Conservation (phyloP, 192 early-diverging fungal species). For the Backusella australiensis region DNA sequence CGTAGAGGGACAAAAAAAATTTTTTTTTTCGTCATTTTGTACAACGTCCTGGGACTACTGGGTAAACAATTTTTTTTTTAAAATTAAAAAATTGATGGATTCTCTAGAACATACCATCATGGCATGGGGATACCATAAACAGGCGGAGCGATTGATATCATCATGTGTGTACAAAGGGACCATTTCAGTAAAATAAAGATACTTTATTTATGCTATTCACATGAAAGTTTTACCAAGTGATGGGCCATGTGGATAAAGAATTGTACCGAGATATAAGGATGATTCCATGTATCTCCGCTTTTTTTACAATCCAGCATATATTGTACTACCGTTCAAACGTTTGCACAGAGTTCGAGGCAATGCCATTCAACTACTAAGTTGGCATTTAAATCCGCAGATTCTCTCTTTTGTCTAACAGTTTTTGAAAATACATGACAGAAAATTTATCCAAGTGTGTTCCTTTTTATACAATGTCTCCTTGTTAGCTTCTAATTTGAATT, state of each 20-base stretch:
- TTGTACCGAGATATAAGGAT: background rate
- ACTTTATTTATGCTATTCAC: background rate
- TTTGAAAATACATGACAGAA: background rate
- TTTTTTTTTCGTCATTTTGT: background rate
- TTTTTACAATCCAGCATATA: background rate
- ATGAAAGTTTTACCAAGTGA: background rate
- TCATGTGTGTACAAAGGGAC: background rate
- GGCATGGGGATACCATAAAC: background rate
- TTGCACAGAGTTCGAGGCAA: background rate
- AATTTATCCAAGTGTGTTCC: background rate
- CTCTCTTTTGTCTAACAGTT: background rate
- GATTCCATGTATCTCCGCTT: background rate
- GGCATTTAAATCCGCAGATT: background rate
- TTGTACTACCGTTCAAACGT: background rate
- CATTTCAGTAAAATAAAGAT: background rate
- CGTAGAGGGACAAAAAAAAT: too few relatives aligned
- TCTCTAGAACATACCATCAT: background rate
- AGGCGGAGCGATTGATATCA: background rate
- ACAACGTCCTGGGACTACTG: background rate
- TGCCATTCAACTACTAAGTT: background rate
- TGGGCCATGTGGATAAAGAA: background rate
- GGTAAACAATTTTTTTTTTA: background rate
- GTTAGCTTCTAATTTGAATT: background rate
- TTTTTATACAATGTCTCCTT: background rate
- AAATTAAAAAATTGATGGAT: background rate